Conservation (phyloP, 1,139 yeast species). For the Geotrichum macrosporum region DNA sequence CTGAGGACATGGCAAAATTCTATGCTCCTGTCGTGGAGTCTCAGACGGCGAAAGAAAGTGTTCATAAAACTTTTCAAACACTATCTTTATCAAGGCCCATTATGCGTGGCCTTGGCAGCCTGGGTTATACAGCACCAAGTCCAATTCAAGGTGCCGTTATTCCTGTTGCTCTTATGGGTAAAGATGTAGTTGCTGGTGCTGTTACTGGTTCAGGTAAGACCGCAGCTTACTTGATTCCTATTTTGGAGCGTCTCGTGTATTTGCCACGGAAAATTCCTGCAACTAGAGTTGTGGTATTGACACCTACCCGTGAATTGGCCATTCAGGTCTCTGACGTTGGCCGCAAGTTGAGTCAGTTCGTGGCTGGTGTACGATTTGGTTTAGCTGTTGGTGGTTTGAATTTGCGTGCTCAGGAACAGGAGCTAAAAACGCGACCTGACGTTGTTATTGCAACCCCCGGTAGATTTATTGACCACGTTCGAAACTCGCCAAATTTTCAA, state of each 20-base stretch:
- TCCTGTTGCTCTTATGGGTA: conserved; percentile 88
- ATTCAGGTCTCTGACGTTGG: conserved; percentile 96
- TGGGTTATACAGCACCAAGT: conserved; percentile 82
- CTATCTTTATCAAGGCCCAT: conserved; percentile 86
- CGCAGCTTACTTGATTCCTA: conserved; percentile 95
- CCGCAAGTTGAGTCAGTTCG: conserved; percentile 71
- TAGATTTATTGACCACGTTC: conserved; percentile 91
- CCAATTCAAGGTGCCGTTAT: conserved; percentile 92
- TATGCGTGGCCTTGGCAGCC: conserved; percentile 68
- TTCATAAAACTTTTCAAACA: conserved; percentile 65
- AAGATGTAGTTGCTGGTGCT: conserved; percentile 98
- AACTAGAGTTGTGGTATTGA: conserved; percentile 81
- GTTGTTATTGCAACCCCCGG: conserved; percentile 96
- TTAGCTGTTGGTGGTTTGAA: conserved; percentile 97
- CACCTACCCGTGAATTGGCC: conserved; percentile 98
- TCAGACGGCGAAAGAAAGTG: conserved; percentile 38
- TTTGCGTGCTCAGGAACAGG: conserved; percentile 90
- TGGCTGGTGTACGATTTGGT: conserved; percentile 73
- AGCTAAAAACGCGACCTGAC: conserved; percentile 86
- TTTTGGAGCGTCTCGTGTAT: conserved; percentile 82
- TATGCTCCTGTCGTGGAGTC: conserved; percentile 37
- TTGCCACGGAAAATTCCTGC: conserved; percentile 82
- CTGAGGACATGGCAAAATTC: conserved; percentile 35
- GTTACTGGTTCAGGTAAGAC: conserved; percentile 99
- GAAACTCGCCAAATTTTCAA: conserved; percentile 89